Percentiles rank a stretch among this genome's conserved stretches.
Evolutionary conservation across 2,329 filamentous ascomycete species (phyloP).

Genomic region (Penicillium rolfsii): DNA sequence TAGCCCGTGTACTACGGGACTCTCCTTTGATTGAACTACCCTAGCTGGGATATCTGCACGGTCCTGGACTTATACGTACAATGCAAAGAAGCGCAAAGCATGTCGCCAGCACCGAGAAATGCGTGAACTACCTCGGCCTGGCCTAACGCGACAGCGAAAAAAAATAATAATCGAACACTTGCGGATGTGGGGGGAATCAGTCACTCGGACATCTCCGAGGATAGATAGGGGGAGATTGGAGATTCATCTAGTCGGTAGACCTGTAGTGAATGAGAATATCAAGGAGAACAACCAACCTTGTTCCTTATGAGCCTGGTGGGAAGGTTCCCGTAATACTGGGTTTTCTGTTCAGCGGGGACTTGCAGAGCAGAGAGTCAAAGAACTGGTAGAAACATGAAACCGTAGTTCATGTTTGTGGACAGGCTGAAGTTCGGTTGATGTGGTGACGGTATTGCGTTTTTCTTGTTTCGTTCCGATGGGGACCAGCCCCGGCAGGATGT

Average conservation of each 20-base stretch:
- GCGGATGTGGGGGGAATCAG: constrained; percentile 8
- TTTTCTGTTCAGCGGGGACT: background rate
- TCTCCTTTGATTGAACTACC: constrained; percentile 19
- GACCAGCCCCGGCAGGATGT: constrained; percentile 36
- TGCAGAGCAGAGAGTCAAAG: constrained; percentile 14
- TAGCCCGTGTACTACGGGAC: constrained; percentile 5
- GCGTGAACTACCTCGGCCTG: constrained; percentile 17
- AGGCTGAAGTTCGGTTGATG: background rate
- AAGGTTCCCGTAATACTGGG: constrained; percentile 17
- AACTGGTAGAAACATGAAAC: constrained; percentile 19
- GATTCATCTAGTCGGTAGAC: constrained; percentile 17
- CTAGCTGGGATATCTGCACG: constrained; percentile 26
- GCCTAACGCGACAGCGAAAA: constrained; percentile 13
- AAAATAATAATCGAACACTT: constrained; percentile 8
- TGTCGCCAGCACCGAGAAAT: constrained; percentile 9
- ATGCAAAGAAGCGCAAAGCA: constrained; percentile 6
- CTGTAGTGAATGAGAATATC: constrained; percentile 25
- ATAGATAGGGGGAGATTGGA: background rate
- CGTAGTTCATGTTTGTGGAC: constrained; percentile 26
- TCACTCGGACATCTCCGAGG: constrained; percentile 16
- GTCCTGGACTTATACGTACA: constrained; percentile 11
- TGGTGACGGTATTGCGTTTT: background rate
- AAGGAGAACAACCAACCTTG: constrained; percentile 41
- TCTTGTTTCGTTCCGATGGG: constrained; percentile 23
- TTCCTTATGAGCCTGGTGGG: constrained; percentile 29